Conservation (phyloP, 192 early-diverging fungal genomes). For the Backusella westeae region DNA sequence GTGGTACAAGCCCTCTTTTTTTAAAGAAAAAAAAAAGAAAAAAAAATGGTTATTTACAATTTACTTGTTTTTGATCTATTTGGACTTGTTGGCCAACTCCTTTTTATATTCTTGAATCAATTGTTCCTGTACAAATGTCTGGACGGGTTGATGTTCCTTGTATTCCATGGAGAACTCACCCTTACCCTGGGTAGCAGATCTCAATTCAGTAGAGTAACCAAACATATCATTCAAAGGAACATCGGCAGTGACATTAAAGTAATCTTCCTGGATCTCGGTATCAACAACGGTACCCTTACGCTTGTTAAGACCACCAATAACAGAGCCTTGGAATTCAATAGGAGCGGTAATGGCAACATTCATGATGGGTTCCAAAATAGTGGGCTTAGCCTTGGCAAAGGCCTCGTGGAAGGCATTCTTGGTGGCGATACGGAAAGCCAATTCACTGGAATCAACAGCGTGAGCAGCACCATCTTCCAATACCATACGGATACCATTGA, state of each 20-base stretch:
- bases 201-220: conserved; percentile 95
- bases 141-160: conserved; percentile 79
- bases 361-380: conserved; percentile 96
- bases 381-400: conserved; percentile 75
- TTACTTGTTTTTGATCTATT: conserved; percentile 9
- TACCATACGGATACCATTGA: conserved; percentile 84
- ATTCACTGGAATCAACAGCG: conserved; percentile 92
- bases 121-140: conserved; percentile 77
- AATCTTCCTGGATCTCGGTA: conserved; percentile 90
- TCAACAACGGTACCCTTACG: conserved; percentile 95
- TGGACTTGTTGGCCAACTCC: conserved; percentile 9
- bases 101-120: conserved; percentile 76
- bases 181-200: conserved; percentile 92
- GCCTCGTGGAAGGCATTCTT: conserved; percentile 89
- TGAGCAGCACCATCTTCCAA: conserved; percentile 91
- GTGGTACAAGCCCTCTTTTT: neutral
- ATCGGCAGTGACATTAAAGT: conserved; percentile 80
- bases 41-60: neutral
- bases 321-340: conserved; percentile 88
- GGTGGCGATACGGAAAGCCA: conserved; percentile 92
- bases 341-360: conserved; percentile 89
- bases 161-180: conserved; percentile 99
- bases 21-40: neutral
- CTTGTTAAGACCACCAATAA: conserved; percentile 93
- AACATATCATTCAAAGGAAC: conserved; percentile 99